Percentiles rank a stretch among this genome's conserved stretches.
Conservation (phyloP, 2,329 filamentous ascomycete genomes). For the Neophaeococcomyces mojaviensis region DNA sequence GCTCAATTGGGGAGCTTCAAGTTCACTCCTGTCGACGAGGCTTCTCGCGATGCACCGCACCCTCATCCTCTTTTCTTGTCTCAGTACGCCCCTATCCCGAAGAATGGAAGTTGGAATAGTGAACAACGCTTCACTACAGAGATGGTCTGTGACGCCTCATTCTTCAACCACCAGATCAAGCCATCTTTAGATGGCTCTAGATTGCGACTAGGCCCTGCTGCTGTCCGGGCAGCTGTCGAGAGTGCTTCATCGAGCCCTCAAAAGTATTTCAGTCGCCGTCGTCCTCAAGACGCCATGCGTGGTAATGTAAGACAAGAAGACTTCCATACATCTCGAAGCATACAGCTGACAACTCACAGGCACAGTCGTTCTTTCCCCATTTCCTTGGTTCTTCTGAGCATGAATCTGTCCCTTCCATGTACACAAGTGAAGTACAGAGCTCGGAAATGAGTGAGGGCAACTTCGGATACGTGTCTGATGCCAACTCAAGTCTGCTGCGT, state of each 20-base stretch:
- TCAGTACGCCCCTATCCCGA: not conserved
- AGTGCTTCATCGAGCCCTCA: slow-evolving; percentile 3
- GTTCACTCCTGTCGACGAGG: slow-evolving; percentile 19
- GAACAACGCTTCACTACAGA: not conserved
- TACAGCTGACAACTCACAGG: slow-evolving; percentile 8
- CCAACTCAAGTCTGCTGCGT: slow-evolving; percentile 9
- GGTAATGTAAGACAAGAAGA: slow-evolving; percentile 9
- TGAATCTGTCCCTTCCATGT: slow-evolving; percentile 1
- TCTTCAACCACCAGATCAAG: slow-evolving; percentile 20
- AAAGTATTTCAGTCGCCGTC: not conserved
- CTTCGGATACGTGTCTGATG: not conserved
- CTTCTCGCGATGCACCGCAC: not conserved
- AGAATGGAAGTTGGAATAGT: not conserved
- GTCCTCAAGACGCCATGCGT: slow-evolving; percentile 1
- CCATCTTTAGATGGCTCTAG: slow-evolving; percentile 17
- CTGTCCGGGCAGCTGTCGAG: slow-evolving; percentile 17
- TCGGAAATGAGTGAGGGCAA: not conserved
- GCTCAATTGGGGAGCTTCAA: slow-evolving; percentile 24
- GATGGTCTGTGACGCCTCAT: slow-evolving; percentile 10
- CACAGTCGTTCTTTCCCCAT: not conserved
- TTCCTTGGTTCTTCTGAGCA: not conserved
- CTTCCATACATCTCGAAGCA: not conserved
- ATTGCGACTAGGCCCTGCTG: slow-evolving; percentile 17
- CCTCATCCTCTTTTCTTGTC: slow-evolving; percentile 5
- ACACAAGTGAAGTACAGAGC: not conserved